phyloP scores from a whole-genome alignment of 306 rosid genomes.

The Rosa chinensis region DNA sequence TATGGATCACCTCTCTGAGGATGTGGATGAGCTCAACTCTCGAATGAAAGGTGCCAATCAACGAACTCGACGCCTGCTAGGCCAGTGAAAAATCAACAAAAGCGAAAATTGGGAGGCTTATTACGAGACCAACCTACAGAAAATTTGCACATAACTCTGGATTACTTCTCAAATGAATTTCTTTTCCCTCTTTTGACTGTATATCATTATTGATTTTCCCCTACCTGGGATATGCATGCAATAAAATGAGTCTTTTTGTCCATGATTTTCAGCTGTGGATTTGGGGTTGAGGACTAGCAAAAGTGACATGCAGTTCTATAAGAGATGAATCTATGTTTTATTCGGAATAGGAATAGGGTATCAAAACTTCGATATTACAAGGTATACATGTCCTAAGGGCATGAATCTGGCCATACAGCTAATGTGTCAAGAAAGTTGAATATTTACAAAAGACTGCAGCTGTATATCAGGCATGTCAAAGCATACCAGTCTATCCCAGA shows the following conservation, averaged over 20 bases:
- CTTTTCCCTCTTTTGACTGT: not conserved
- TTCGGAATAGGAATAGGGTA: not conserved
- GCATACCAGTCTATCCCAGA: not conserved
- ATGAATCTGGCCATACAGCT: not conserved
- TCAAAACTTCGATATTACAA: not conserved
- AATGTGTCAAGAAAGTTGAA: constrained; percentile 9
- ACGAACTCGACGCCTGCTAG: constrained; percentile 67
- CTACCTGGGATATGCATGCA: not conserved
- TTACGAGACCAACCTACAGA: not conserved
- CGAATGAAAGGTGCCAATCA: constrained; percentile 89
- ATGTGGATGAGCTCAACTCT: constrained; percentile 69
- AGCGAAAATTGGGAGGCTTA: constrained; percentile 24
- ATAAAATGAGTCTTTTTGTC: constrained; percentile 1
- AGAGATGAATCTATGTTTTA: not conserved
- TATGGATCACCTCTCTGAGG: constrained; percentile 72
- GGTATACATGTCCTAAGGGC: not conserved
- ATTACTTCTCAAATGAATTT: not conserved
- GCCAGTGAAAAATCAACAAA: not conserved
- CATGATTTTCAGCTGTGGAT: not conserved
- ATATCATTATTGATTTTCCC: not conserved
- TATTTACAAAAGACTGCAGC: constrained; percentile 28
- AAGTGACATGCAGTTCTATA: not conserved
- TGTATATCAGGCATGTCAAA: not conserved
- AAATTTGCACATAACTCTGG: not conserved
- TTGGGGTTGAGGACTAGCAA: not conserved